Evolutionary conservation across 345 rosid genomes (phyloP).

Genomic region (Bruguiera parviflora): DNA sequence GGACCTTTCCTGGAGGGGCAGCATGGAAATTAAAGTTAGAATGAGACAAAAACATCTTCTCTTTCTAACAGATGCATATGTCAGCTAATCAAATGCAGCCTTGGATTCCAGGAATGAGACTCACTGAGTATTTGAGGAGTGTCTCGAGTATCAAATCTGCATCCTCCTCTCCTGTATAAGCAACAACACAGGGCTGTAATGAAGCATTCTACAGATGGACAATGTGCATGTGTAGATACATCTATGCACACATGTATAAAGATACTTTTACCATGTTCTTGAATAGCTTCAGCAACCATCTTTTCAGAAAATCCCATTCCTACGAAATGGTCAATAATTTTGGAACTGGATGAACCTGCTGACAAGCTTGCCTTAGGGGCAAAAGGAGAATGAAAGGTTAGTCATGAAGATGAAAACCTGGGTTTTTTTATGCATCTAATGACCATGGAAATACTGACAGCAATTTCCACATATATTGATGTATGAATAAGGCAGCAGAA

Average conservation of each 20-base stretch:
- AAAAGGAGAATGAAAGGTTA: slow-evolving; percentile 7
- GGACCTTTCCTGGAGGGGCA: slow-evolving; percentile 28
- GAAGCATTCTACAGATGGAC: neutral
- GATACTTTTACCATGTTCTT: slow-evolving; percentile 51
- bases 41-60: neutral
- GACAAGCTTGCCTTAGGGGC: slow-evolving; percentile 45
- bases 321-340: slow-evolving; percentile 50
- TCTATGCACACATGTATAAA: neutral
- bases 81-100: neutral
- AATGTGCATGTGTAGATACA: neutral
- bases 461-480: neutral
- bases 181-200: slow-evolving; percentile 10
- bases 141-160: slow-evolving; percentile 45
- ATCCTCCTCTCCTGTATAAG: slow-evolving; percentile 48
- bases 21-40: slow-evolving; percentile 13
- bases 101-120: slow-evolving; percentile 18
- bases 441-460: neutral
- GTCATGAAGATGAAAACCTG: neutral
- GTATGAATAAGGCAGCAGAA: neutral
- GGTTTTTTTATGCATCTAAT: neutral
- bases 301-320: slow-evolving; percentile 73
- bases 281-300: slow-evolving; percentile 54
- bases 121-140: slow-evolving; percentile 53
- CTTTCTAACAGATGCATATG: neutral
- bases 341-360: slow-evolving; percentile 52